Percentiles rank a stretch among this genome's conserved stretches.
Evolutionary conservation across 2,329 filamentous ascomycete species (phyloP).

Genomic region (Colletotrichum filicis): DNA sequence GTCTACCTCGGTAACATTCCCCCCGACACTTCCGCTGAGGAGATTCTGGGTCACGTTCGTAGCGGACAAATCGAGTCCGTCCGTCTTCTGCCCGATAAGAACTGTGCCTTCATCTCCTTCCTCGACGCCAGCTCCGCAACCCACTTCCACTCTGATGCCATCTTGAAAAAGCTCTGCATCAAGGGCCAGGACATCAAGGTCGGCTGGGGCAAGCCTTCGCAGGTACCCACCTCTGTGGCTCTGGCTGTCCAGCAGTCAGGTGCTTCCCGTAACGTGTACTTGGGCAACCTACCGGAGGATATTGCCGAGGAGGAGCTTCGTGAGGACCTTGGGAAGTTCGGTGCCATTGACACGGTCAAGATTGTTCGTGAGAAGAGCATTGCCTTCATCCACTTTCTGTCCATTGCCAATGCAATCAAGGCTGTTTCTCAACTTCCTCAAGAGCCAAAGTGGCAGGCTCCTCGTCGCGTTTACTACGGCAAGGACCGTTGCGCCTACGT

Average conservation of each 20-base stretch:
- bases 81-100: slow-evolving; percentile 95
- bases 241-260: slow-evolving; percentile 97
- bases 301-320: slow-evolving; percentile 91
- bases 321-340: slow-evolving; percentile 96
- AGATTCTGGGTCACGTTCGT: slow-evolving; percentile 94
- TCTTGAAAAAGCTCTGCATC: slow-evolving; percentile 99
- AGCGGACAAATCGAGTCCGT: slow-evolving; percentile 99
- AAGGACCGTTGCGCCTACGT: slow-evolving; percentile 99
- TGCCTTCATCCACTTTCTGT: slow-evolving; percentile 96
- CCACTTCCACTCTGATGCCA: slow-evolving; percentile 99
- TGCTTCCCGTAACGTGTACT: slow-evolving; percentile 95
- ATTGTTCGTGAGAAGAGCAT: slow-evolving; percentile 98
- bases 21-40: slow-evolving; percentile 95
- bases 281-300: slow-evolving; percentile 93
- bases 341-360: slow-evolving; percentile 96
- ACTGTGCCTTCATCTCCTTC: slow-evolving; percentile 99
- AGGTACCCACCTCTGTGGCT: slow-evolving; percentile 97
- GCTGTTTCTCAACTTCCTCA: slow-evolving; percentile 96
- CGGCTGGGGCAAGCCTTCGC: slow-evolving; percentile 98
- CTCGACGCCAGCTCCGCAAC: slow-evolving; percentile 97
- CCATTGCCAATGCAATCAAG: slow-evolving; percentile 98
- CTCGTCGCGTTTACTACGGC: slow-evolving; percentile 96
- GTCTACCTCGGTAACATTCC: slow-evolving; percentile 99
- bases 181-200: slow-evolving; percentile 99
- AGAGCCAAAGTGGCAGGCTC: slow-evolving; percentile 95